These are phyloP conservation scores for Myochromella boudieri DNA, from an alignment of 768 basidiomycete species.

Conservation along the genomic window DNA sequence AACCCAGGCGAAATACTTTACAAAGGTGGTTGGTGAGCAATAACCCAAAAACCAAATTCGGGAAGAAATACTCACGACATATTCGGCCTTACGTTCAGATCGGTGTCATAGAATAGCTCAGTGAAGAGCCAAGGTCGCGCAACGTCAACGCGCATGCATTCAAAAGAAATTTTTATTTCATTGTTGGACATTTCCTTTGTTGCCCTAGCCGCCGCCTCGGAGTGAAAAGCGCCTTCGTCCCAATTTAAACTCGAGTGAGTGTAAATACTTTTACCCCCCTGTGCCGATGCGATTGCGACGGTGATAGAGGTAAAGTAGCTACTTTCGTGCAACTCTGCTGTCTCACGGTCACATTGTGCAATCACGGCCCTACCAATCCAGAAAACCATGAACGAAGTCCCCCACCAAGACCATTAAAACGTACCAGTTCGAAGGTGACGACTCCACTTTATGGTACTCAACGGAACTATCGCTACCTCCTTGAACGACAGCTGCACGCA, in stretches of 20 bases:
- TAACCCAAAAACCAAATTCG: too few species aligned
- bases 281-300: background rate
- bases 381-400: too few species aligned
- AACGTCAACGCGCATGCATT: conserved; percentile 12
- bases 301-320: background rate
- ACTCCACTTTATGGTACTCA: conserved; percentile 2
- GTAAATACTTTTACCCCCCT: background rate
- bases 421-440: conserved; percentile 1
- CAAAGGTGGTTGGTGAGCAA: background rate
- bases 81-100: conserved; percentile 1
- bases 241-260: background rate
- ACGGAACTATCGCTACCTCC: conserved; percentile 4
- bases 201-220: background rate
- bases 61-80: background rate
- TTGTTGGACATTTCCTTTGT: conserved; percentile 7
- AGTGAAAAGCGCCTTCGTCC: background rate
- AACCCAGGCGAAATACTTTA: background rate
- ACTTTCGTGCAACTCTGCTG: background rate
- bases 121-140: conserved; percentile 6
- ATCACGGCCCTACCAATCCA: conserved; percentile 5
- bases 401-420: background rate
- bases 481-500: conserved; percentile 8
- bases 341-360: background rate
- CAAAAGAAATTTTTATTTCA: conserved; percentile 7
- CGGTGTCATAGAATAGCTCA: conserved; percentile 8